Conservation (phyloP, 2,329 filamentous ascomycete genomes). For the Exophiala phaeomuriformis region DNA sequence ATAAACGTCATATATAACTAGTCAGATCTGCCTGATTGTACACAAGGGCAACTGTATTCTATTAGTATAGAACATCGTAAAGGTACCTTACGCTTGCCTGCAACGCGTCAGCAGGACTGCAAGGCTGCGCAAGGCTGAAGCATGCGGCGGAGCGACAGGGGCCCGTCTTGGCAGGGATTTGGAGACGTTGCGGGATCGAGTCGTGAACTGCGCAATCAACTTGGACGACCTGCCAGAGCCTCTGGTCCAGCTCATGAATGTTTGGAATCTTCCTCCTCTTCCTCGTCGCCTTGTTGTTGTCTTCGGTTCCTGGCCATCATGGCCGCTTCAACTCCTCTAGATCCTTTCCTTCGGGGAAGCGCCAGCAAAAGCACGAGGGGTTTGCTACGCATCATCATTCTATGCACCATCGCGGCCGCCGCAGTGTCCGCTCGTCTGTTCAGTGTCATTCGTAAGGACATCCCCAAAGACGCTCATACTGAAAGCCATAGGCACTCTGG, state of each 20-base stretch:
- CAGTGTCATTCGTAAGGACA: conserved; percentile 83
- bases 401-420: conserved; percentile 81
- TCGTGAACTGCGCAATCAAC: conserved; percentile 5
- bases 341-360: conserved; percentile 65
- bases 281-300: conserved; percentile 13
- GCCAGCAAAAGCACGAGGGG: conserved; percentile 75
- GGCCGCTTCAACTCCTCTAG: conserved; percentile 39
- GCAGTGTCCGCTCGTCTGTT: conserved; percentile 91
- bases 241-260: no score
- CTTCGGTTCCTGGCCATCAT: conserved; percentile 35
- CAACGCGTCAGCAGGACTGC: background rate
- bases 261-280: background rate
- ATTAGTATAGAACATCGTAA: background rate
- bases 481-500: background rate
- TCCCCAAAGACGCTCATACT: background rate
- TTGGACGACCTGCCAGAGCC: no score
- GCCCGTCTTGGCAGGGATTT: conserved; percentile 6
- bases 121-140: background rate
- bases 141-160: background rate
- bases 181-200: conserved; percentile 13
- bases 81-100: background rate
- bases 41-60: no score
- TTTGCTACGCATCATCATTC: conserved; percentile 80
- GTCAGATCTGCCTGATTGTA: no score
- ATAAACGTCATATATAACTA: no score